Evolutionary conservation across 2,329 filamentous ascomycete genomes (phyloP).

Genomic region (Sclerotinia trifoliorum): DNA sequence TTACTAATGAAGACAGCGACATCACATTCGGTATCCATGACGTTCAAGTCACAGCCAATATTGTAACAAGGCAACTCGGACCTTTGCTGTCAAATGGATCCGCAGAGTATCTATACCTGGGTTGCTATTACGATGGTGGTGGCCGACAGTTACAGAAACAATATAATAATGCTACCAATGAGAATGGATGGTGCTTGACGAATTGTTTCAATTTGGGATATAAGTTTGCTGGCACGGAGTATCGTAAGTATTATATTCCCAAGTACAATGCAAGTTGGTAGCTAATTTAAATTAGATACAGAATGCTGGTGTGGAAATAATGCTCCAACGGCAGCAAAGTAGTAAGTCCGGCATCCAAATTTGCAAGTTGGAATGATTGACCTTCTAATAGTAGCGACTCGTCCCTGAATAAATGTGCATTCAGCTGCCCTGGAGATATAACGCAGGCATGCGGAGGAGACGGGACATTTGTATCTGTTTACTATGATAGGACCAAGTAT

Average conservation of each 20-base stretch:
- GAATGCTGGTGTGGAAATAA: slow-evolving; percentile 19
- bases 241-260: slow-evolving; percentile 6
- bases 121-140: slow-evolving; percentile 21
- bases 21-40: slow-evolving; percentile 41
- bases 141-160: slow-evolving; percentile 13
- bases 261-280: too few relatives aligned
- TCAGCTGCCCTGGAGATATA: slow-evolving; percentile 30
- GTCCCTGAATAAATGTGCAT: slow-evolving; percentile 30
- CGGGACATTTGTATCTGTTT: slow-evolving; percentile 40
- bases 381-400: slow-evolving; percentile 27
- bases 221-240: slow-evolving; percentile 40
- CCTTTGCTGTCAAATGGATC: slow-evolving; percentile 16
- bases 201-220: slow-evolving; percentile 34
- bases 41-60: slow-evolving; percentile 32
- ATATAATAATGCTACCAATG: slow-evolving; percentile 32
- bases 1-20: slow-evolving; percentile 30
- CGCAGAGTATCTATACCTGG: slow-evolving; percentile 20
- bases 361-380: slow-evolving; percentile 18
- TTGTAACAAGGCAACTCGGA: slow-evolving; percentile 9
- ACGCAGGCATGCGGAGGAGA: slow-evolving; percentile 36
- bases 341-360: slow-evolving; percentile 23
- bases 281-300: slow-evolving; percentile 7
- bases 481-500: slow-evolving; percentile 39
- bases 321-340: slow-evolving; percentile 31
- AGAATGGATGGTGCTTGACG: slow-evolving; percentile 40